Base-by-base conservation (phyloP, 2,329 filamentous ascomycete genomes). In the Colletotrichum gloeosporioides region DNA sequence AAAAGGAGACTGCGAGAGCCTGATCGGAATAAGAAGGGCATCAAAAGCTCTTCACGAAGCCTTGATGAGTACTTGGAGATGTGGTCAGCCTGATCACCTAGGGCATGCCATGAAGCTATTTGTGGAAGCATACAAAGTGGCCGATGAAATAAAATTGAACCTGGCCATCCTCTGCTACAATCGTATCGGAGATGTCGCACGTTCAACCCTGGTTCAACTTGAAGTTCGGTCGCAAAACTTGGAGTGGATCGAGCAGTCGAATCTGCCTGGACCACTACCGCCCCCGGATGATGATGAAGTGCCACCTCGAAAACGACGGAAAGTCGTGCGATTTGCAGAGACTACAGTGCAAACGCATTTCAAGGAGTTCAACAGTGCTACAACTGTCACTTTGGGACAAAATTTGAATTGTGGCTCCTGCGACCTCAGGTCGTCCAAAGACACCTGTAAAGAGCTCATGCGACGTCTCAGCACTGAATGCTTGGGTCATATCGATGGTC, bases 41-140 rank as follows among this genome's bases (percentile, higher is more conserved):
- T n/a, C n/a, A n/a, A n/a, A n/a, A n/a, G n/a, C n/a, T n/a, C n/a
- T n/a, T n/a, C n/a, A n/a, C n/a, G n/a, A n/a, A n/a, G n/a, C n/a
- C n/a, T n/a, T n/a, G n/a, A n/a, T n/a, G n/a, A n/a, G n/a, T n/a
- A n/a, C n/a, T n/a, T n/a, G n/a, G n/a, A n/a, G n/a, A n/a, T 77
- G 75, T 36, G 32, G 31, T 6, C 44, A 77, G 3, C 49, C 55
- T 3, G 64, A 27, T 8, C 75, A 77, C 32, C 29, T 69, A 3
- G 39, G 44, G 8, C 75, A 77, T 34, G 32, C 69, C 3, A 31
- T 77, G 15, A 75, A 77, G 27, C 71, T 77, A 2, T 77, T 77
- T 25, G 55, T 77, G 7, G 71, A 77, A n/a, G 63, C 75, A 2
- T 34, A 68, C 15, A 25, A 22, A 32, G 55, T 67, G 3, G 29